Base-by-base conservation (phyloP, 1,284 basidiomycete species). In the Cryptococcus jaspeensis region DNA sequence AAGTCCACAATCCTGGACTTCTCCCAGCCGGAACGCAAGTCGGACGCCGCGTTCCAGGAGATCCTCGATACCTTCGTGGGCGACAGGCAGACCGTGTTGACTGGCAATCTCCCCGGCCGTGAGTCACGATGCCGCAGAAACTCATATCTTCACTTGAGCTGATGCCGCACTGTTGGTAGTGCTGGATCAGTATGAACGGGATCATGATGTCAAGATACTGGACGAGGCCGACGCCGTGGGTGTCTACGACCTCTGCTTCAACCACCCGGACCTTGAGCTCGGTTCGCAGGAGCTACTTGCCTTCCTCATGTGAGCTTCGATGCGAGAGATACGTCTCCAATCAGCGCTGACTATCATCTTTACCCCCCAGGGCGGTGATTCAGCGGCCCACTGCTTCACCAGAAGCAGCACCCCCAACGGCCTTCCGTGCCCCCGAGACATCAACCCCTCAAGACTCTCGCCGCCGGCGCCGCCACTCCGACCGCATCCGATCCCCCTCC, bases 401-500 rank as follows among this genome's bases (percentile, higher is more conserved):
- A 52, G 23, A 56, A 48, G 6, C 60, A 50, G 53, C 54, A 15
- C 51, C 60, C 13, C 56, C 61, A 3, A 44, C 61, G 16, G 55
- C 65, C n/a, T 63, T 66, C 49, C 53, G 52, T 16, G 35, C 51
- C 9, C 13, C 43, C 46, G 52, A 51, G n/a, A 57, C 67, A 32
- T 62, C 59, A 7, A 65, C 70, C 1, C 66, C 66, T 22, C 18
- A 56, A 39, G 52, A 53, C 42, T 41, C 20, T 9, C 41, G 43
- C 35, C 59, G 56, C 25, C 47, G 50, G 6, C 67, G 72, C 2
- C 63, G 68, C 6, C 55, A 62, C 18, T 74, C 72, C 7, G 70
- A 73, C 46, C 65, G 75, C 7, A 66, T 76, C 42, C 65, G 67
- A 8, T 73, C 73, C 5, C 68, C 71, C 4, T 73, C 71, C 0